Base-by-base conservation (phyloP, 2,329 filamentous ascomycete genomes). In the Metarhizium sp. region DNA sequence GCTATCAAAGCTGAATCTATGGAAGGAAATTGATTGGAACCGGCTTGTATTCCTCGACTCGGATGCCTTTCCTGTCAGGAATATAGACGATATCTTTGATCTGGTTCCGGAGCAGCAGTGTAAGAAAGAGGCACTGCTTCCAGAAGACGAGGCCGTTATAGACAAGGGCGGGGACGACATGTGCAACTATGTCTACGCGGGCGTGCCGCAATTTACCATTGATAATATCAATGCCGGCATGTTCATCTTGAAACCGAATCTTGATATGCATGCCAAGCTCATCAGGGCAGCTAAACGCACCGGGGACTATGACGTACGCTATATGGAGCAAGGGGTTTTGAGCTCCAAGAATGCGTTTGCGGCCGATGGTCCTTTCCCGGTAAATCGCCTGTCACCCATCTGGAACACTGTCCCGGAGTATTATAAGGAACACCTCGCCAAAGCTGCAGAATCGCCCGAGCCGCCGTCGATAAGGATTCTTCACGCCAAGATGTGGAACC, bases 401-500 rank as follows among this genome's bases (percentile, higher is more conserved):
- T 53, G 52, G 52, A 53, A 53, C 13, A 30, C 52, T 4, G n/a
- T 53, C 16, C 52, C 52, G 4, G 52, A 53, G 16, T 53, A 49
- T 30, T 48, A 49, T 18, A 48, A 38, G 29, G 14, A 42, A 14
- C 29, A 53, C 45, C 34, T 38, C 29, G 45, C 43, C 18, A 36
- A 49, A 5, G 18, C 11, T 4, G 43, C 43, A 3, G 52, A 32
- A 25, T 7, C 45, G 34, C n/a, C 45, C 13, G 43, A 53, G 32
- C 29, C n/a, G 14, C 52, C 43, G 13, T 3, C 32, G 32, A 53
- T 53, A 30, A 32, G 52, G 32, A 20, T 53, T 40, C 52, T 53
- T 11, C 52, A 53, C n/a, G 52, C 25, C 30, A 53, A 53, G 52
- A 53, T 53, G 52, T 53, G 52, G 52, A 53, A 53, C 30, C 43